Evolutionary conservation across 2,329 filamentous ascomycete genomes (phyloP), one percentile per base, ranked within the genome.

Genomic region (Dactylellina haptotyla): DNA sequence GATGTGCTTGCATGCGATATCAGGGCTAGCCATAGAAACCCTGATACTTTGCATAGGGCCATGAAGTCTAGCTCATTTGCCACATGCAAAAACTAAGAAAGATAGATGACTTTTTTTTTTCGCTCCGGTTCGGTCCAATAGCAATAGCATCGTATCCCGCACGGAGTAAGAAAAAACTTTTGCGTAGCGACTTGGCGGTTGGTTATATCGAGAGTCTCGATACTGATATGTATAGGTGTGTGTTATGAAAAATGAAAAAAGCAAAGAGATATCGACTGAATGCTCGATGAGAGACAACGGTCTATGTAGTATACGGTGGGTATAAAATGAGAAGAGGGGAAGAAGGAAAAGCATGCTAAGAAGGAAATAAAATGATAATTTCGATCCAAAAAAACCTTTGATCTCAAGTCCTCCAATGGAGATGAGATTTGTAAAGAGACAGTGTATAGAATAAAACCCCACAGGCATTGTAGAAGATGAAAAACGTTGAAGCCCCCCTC

Each of bases 41-140:
- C 53, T 67, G 63, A 65, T 59, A 2, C 53, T 18, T 20, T 6
- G n/a, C 16, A 3, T 46, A 25, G 4, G 23, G 18, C 23, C 16
- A n/a, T 34, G 14, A 6, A 14, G 6, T 34, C 6, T 34, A 20
- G 41, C n/a, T 28, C 62, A 20, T 41, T 16, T 59, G 26, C 53
- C 23, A 67, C 39, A 45, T 48, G 56, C 18, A 56, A 56, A 50
- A 57, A 54, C 28, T 8, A 16, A 37, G 46, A 32, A 54, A 53
- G 59, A 18, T 14, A 26, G 41, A 53, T 20, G 20, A 50, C 56
- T n/a, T 54, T 63, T 50, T 57, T 62, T 70, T 65, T 59, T 39
- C 58, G 67, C 67, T 59, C 53, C 67, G 28, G 37, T 45, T 72
- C 59, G 67, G 43, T 54, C 51, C 32, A 64, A 65, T 48, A 59